Evolutionary conservation across 2,329 filamentous ascomycete genomes (phyloP).

Genomic region (Trichoderma sp.): DNA sequence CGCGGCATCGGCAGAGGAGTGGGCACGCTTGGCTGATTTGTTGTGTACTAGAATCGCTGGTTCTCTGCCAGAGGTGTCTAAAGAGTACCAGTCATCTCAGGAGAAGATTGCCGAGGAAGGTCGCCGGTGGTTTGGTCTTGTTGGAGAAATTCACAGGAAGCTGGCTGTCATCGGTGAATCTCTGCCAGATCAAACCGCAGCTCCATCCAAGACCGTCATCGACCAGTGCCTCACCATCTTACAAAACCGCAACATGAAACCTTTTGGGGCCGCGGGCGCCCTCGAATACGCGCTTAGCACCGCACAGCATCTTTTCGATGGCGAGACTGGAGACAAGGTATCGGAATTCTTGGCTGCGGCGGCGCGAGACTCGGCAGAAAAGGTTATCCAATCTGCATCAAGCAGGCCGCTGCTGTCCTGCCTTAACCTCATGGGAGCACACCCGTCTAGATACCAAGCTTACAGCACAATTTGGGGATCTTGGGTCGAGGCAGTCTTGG

Average conservation of each 20-base stretch:
- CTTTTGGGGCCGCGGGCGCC: conserved; percentile 54
- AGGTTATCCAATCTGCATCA: conserved; percentile 68
- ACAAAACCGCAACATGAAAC: conserved; percentile 55
- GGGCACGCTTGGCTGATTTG: conserved; percentile 60
- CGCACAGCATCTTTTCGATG: conserved; percentile 45
- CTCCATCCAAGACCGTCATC: conserved; percentile 35
- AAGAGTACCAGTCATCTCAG: conserved; percentile 74
- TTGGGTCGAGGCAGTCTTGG: conserved; percentile 46
- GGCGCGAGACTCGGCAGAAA: conserved; percentile 55
- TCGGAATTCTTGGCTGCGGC: conserved; percentile 50
- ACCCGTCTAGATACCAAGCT: conserved; percentile 38
- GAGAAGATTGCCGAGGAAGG: conserved; percentile 65
- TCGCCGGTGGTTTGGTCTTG: conserved; percentile 66
- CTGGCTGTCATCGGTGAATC: conserved; percentile 26
- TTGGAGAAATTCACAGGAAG: conserved; percentile 46
- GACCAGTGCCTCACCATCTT: conserved; percentile 45
- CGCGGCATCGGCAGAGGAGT: conserved; percentile 57
- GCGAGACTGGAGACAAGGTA: conserved; percentile 38
- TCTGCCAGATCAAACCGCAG: conserved; percentile 33
- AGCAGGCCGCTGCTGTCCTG: conserved; percentile 65
- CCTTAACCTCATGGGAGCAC: conserved; percentile 57
- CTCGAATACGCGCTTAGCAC: conserved; percentile 43
- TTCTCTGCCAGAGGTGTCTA: conserved; percentile 80
- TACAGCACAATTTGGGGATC: conserved; percentile 48
- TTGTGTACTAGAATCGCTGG: conserved; percentile 69